Conservation (phyloP, 164 flowering plant species). For the Vitis amurensis region DNA sequence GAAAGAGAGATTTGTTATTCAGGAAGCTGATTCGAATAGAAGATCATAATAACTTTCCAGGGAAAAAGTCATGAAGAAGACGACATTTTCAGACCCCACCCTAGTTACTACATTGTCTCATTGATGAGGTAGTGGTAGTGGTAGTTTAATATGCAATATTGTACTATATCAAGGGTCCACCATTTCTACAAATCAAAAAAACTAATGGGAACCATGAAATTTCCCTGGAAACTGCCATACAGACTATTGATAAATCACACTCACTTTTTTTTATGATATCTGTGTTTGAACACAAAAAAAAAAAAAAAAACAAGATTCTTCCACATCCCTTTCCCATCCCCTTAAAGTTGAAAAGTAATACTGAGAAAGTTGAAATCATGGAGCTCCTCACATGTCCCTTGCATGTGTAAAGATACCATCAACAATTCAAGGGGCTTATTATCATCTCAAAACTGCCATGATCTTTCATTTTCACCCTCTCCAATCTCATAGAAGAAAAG, state of each 20-base stretch:
- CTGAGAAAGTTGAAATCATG: conserved; percentile 1
- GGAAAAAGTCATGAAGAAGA: not conserved
- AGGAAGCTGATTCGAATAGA: not conserved
- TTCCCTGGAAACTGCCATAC: not conserved
- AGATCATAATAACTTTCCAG: not conserved
- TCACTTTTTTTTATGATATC: not conserved
- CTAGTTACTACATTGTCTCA: conserved; percentile 5
- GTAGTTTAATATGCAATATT: not conserved
- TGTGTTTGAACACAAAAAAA: not conserved
- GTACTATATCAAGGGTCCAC: conserved; percentile 2
- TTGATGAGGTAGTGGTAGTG: not conserved
- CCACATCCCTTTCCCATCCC: not conserved
- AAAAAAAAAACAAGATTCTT: not conserved
- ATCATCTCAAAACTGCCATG: too few species aligned
- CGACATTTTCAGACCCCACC: conserved; percentile 15
- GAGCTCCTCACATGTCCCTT: not conserved
- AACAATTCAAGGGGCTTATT: not conserved
- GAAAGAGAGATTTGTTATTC: not conserved
- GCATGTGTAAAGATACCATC: not conserved
- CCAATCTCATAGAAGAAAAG: too few species aligned
- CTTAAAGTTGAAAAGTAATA: not conserved
- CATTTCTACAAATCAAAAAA: not conserved
- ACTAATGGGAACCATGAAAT: not conserved
- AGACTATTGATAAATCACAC: not conserved
- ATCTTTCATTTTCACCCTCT: too few species aligned